phyloP scores from a whole-genome alignment of 148 eudicot genomes.

The Chenopodium quinoa region DNA sequence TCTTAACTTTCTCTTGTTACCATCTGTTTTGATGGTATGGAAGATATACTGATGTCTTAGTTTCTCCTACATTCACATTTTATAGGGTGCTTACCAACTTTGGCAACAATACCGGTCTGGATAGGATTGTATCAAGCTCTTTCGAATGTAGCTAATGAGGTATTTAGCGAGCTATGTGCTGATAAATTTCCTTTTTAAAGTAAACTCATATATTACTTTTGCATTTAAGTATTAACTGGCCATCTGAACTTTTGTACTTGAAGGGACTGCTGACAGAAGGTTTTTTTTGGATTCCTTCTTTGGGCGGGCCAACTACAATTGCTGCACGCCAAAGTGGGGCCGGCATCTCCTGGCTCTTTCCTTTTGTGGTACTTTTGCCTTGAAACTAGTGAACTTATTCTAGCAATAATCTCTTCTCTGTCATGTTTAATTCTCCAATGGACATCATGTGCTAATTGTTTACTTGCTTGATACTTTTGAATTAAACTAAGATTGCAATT shows the following conservation, averaged over 20 bases:
- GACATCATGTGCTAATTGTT: neutral
- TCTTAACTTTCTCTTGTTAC: neutral
- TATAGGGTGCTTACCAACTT: conserved; percentile 94
- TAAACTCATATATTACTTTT: neutral
- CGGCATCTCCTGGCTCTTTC: conserved; percentile 95
- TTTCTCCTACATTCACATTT: conserved; percentile 6
- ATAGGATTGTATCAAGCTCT: conserved; percentile 99
- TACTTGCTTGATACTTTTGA: neutral
- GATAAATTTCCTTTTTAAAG: neutral
- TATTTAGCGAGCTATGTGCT: conserved; percentile 19
- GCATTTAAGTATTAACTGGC: conserved; percentile 12
- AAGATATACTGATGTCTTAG: conserved; percentile 6
- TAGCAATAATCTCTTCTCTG: conserved; percentile 11
- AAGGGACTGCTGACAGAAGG: conserved; percentile 97
- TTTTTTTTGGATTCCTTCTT: conserved; percentile 98
- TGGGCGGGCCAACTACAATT: conserved; percentile 96
- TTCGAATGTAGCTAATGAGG: conserved; percentile 99
- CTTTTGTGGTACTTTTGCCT: conserved; percentile 79
- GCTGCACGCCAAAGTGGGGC: conserved; percentile 99
- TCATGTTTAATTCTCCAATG: conserved; percentile 5
- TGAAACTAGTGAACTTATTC: conserved; percentile 6
- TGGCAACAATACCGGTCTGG: conserved; percentile 99
- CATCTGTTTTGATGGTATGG: neutral
- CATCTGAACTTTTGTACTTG: conserved; percentile 22
- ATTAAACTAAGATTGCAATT: neutral